Percentiles rank a stretch among this genome's conserved stretches.
phyloP scores from a whole-genome alignment of 2,329 filamentous ascomycete genomes.

The Pseudonectria buxi region DNA sequence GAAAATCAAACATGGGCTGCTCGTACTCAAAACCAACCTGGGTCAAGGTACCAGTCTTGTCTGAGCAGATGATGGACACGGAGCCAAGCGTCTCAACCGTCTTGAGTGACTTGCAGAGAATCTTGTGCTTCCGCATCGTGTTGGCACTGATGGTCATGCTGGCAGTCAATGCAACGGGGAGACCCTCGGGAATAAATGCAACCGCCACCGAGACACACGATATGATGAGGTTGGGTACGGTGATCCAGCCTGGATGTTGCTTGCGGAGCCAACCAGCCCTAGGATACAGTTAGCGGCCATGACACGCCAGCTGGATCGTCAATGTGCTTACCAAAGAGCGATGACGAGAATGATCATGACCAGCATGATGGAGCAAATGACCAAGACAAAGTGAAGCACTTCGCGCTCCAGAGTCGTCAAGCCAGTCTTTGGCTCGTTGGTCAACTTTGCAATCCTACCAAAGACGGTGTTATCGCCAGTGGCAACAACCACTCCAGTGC shows the following conservation, averaged over 20 bases:
- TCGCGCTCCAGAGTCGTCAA: conserved; percentile 67
- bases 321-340: conserved; percentile 50
- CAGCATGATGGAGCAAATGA: conserved; percentile 63
- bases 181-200: conserved; percentile 69
- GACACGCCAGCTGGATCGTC: no score
- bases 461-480: conserved; percentile 70
- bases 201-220: conserved; percentile 66
- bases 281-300: background rate
- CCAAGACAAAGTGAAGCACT: conserved; percentile 63
- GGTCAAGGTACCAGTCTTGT: conserved; percentile 69
- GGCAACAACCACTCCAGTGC: conserved; percentile 60
- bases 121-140: conserved; percentile 69
- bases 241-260: conserved; percentile 63
- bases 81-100: conserved; percentile 70
- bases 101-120: conserved; percentile 73
- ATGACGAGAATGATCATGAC: conserved; percentile 59
- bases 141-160: conserved; percentile 71
- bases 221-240: conserved; percentile 64
- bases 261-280: conserved; percentile 65
- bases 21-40: conserved; percentile 28
- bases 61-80: conserved; percentile 67
- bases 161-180: conserved; percentile 63
- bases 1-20: background rate
- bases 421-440: conserved; percentile 60
- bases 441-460: conserved; percentile 66